Conservation (phyloP, 1,139 yeast species). For the Neolecta irregularis region DNA sequence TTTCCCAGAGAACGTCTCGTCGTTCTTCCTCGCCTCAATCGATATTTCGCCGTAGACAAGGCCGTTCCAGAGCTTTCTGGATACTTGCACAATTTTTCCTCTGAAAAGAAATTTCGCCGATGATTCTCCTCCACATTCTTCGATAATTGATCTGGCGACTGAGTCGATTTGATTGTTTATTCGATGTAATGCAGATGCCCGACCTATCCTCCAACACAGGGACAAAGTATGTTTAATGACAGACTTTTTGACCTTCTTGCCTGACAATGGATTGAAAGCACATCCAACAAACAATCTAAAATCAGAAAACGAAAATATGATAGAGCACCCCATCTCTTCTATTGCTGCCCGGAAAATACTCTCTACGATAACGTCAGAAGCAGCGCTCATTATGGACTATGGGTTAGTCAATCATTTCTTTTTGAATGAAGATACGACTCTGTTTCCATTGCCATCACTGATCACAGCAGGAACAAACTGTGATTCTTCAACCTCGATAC, state of each 20-base stretch:
- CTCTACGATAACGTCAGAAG: constrained; percentile 26
- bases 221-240: constrained; percentile 23
- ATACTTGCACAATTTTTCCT: constrained; percentile 34
- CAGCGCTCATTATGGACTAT: constrained; percentile 26
- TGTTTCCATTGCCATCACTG: constrained; percentile 35
- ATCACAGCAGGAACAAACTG: constrained; percentile 27
- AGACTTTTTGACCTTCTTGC: constrained; percentile 17
- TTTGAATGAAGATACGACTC: too few relatives aligned
- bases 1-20: constrained; percentile 20
- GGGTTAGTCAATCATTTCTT: too few relatives aligned
- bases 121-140: constrained; percentile 27
- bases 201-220: constrained; percentile 35
- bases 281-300: constrained; percentile 30
- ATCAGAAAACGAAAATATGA: too few relatives aligned
- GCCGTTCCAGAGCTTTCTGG: constrained; percentile 30
- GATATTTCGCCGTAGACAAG: constrained; percentile 34
- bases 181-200: constrained; percentile 29
- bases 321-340: constrained; percentile 29
- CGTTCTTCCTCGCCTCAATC: too few relatives aligned
- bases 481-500: constrained; percentile 19
- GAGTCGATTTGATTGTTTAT: constrained; percentile 26
- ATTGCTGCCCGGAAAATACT: constrained; percentile 30
- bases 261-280: constrained; percentile 27
- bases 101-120: constrained; percentile 27
- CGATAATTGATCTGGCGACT: constrained; percentile 28